Conservation (phyloP, 2,329 filamentous ascomycete species). For the Thielaviopsis populi region DNA sequence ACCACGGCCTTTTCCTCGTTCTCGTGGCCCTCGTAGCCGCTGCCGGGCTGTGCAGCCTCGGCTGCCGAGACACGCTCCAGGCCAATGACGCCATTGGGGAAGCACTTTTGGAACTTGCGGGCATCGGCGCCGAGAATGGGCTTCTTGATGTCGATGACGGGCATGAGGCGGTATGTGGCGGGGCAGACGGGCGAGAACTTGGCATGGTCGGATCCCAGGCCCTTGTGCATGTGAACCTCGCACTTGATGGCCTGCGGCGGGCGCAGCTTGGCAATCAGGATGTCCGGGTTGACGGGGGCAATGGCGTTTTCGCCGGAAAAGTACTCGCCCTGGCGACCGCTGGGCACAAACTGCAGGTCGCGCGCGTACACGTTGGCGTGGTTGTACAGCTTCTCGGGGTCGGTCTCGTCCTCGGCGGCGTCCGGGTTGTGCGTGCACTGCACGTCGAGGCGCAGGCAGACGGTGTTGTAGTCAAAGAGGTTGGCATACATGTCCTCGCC, state of each 20-base stretch:
- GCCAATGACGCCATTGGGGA: conserved; percentile 74
- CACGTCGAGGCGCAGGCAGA: conserved; percentile 61
- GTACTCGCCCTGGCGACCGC: conserved; percentile 54
- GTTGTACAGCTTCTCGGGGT: conserved; percentile 72
- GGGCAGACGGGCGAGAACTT: conserved; percentile 97
- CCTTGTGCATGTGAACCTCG: conserved; percentile 88
- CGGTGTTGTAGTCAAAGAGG: conserved; percentile 70
- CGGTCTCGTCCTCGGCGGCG: conserved; percentile 56
- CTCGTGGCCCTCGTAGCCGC: conserved; percentile 56
- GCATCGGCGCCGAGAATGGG: conserved; percentile 82
- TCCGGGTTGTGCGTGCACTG: conserved; percentile 67
- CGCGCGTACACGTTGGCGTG: conserved; percentile 71
- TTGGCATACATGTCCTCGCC: conserved; percentile 46
- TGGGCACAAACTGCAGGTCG: conserved; percentile 62
- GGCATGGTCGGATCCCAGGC: conserved; percentile 82
- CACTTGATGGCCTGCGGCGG: conserved; percentile 78
- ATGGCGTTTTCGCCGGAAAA: conserved; percentile 58
- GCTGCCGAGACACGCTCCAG: conserved; percentile 55
- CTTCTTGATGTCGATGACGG: conserved; percentile 65
- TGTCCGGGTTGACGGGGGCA: conserved; percentile 71
- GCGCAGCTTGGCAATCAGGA: conserved; percentile 83
- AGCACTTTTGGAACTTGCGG: conserved; percentile 78
- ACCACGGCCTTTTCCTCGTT: conserved; percentile 84
- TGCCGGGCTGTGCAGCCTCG: conserved; percentile 45
- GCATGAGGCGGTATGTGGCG: conserved; percentile 80